Evolutionary conservation across 257 asterid genomes (phyloP), one percentile per base, ranked within the genome.

Genomic region (Scutellaria barbata): DNA sequence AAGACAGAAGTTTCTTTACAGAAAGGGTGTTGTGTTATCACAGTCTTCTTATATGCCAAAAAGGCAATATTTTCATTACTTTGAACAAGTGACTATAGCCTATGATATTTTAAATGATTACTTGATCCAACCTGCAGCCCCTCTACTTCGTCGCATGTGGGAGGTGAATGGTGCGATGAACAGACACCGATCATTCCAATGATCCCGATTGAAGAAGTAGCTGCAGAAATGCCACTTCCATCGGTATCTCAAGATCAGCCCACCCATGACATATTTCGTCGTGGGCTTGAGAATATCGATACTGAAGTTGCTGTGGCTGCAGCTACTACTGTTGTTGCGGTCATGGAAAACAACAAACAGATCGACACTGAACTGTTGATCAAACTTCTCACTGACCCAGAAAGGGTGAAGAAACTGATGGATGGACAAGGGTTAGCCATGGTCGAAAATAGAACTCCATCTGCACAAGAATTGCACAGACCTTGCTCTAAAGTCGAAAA

Each of bases 141-240:
- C 62, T 72, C 12, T 10, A 17, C 51, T 70, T 58, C 76, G 5
- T 65, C 10, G 16, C 35, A 58, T 47, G 42, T 35, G 63, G 83
- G 64, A 54, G 76, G 57, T 13, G 62, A 47, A 6, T 7, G 42
- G 41, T 62, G 37, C 65, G 93, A 81, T 63, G 75, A 81, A 25
- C 59, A 3, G 13, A 82, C 80, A 50, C 85, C 77, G 0, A n/a
- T 71, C 53, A 64, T 85, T 60, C 82, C 87, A 46, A 57, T 72
- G 39, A 39, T 57, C 69, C 79, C 85, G 7, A 73, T 77, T 52
- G 92, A 87, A 78, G 88, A 74, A 64, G 74, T 10, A 50, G 73
- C 5, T 65, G 74, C 45, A 51, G 69, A 63, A 60, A 22, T 35
- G 18, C 54, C 66, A 30, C 35, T 30, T 33, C 72, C 48, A 35